These are phyloP conservation scores for Salvia miltiorrhiza DNA, from an alignment of 257 asterid genomes.

Conservation along the genomic window DNA sequence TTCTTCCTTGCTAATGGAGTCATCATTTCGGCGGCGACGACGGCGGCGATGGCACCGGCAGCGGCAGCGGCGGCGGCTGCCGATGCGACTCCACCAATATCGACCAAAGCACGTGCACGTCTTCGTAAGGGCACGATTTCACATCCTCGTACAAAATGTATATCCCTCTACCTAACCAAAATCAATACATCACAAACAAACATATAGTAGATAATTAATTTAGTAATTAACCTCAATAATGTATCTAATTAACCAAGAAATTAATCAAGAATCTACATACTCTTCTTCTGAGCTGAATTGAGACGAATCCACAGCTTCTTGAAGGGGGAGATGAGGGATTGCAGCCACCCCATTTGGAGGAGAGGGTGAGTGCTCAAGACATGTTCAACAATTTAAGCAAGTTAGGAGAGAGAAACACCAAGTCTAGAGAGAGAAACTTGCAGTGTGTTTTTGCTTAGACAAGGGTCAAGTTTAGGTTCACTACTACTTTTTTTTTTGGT, in stretches of 20 bases:
- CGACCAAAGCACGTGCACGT: slow-evolving; percentile 93
- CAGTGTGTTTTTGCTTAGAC: slow-evolving; percentile 69
- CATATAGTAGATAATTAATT: no score
- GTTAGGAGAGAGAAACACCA: slow-evolving; percentile 23
- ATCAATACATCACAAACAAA: background rate
- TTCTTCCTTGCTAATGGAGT: no score
- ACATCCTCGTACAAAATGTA: slow-evolving; percentile 94
- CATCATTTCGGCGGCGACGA: no score
- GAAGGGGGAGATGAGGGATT: slow-evolving; percentile 85
- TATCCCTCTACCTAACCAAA: slow-evolving; percentile 71
- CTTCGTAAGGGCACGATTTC: slow-evolving; percentile 89
- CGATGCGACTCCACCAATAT: slow-evolving; percentile 85
- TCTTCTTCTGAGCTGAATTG: slow-evolving; percentile 66
- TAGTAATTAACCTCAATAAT: no score
- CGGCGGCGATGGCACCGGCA: background rate
- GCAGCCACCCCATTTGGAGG: slow-evolving; percentile 85
- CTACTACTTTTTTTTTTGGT: slow-evolving; percentile 5
- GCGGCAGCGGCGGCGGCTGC: slow-evolving; percentile 43
- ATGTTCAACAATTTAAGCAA: slow-evolving; percentile 28
- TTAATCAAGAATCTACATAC: no score
- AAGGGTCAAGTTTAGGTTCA: slow-evolving; percentile 77
- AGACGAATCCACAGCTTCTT: slow-evolving; percentile 87
- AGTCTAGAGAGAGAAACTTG: slow-evolving; percentile 30
- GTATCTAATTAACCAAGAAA: no score
- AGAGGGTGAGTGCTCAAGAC: slow-evolving; percentile 37